phyloP scores from a whole-genome alignment of 164 flowering plant species.

The Cinnamomum micranthum region DNA sequence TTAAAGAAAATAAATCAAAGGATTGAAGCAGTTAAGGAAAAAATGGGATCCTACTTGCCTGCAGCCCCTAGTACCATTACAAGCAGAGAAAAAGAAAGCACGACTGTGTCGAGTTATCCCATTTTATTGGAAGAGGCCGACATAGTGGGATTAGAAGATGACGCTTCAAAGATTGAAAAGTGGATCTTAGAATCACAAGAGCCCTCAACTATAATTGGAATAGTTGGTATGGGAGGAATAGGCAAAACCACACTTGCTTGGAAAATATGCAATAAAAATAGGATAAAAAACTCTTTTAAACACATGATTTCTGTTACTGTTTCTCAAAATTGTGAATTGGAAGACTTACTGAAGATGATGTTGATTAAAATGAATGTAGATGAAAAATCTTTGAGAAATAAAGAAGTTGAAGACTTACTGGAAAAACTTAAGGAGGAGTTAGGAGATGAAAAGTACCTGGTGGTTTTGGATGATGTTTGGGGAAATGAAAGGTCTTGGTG shows the following conservation, averaged over 20 bases:
- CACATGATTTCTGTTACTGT: not conserved
- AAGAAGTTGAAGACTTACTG: not conserved
- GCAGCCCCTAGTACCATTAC: no score
- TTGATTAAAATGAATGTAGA: not conserved
- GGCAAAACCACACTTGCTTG: no score
- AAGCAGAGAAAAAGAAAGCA: no score
- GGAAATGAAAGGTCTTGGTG: not conserved
- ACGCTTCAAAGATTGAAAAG: no score
- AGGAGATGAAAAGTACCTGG: not conserved
- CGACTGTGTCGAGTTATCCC: no score
- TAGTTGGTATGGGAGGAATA: not conserved
- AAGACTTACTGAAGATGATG: not conserved
- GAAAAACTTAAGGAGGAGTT: not conserved
- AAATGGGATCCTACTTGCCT: no score
- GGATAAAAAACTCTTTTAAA: not conserved
- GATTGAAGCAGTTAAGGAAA: not conserved
- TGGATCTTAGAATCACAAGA: no score
- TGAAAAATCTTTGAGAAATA: not conserved
- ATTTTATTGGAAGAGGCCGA: no score
- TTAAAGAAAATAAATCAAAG: no score
- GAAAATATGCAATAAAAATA: not conserved
- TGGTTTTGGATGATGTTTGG: slow-evolving; percentile 10
- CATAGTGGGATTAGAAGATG: no score
- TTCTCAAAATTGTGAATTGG: not conserved
- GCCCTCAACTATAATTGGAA: no score